Conservation (phyloP, 768 basidiomycete genomes). For the Trichaptum fuscoviolaceum region DNA sequence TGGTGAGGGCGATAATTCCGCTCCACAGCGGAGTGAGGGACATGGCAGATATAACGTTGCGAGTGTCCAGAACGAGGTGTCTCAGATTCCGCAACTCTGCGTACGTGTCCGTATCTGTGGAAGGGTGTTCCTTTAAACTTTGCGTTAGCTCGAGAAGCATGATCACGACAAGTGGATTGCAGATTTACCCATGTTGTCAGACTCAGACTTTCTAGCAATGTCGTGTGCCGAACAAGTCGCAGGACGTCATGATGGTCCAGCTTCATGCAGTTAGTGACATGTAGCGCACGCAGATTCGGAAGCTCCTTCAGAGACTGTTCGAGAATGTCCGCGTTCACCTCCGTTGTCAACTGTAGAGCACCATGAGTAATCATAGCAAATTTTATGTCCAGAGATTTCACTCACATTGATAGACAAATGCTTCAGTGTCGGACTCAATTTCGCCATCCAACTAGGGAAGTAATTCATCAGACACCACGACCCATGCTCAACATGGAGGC, state of each 20-base stretch:
- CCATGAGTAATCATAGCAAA: neutral
- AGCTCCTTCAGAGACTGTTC: conserved; percentile 42
- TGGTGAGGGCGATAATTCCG: conserved; percentile 3
- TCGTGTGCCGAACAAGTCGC: conserved; percentile 37
- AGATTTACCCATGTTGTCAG: conserved; percentile 52
- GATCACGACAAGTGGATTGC: conserved; percentile 18
- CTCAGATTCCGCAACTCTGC: conserved; percentile 37
- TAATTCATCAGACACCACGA: conserved; percentile 57
- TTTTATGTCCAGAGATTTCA: conserved; percentile 10
- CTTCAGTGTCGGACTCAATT: conserved; percentile 39
- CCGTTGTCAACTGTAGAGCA: conserved; percentile 43
- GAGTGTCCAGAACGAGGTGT: conserved; percentile 50
- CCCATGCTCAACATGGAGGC: neutral
- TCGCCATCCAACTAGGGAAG: conserved; percentile 51
- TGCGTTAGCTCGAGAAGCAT: conserved; percentile 7
- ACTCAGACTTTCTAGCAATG: conserved; percentile 54
- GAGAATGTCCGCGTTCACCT: conserved; percentile 49
- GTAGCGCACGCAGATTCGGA: conserved; percentile 50
- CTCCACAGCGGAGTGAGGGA: conserved; percentile 3
- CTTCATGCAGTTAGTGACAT: conserved; percentile 56
- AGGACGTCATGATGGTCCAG: conserved; percentile 50
- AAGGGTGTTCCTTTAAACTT: conserved; percentile 32
- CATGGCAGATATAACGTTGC: conserved; percentile 17
- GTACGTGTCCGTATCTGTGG: conserved; percentile 22
- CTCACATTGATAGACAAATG: conserved; percentile 58